These are phyloP conservation scores for Orbilia javanica DNA, from an alignment of 2,329 filamentous ascomycete species.

Conservation along the genomic window DNA sequence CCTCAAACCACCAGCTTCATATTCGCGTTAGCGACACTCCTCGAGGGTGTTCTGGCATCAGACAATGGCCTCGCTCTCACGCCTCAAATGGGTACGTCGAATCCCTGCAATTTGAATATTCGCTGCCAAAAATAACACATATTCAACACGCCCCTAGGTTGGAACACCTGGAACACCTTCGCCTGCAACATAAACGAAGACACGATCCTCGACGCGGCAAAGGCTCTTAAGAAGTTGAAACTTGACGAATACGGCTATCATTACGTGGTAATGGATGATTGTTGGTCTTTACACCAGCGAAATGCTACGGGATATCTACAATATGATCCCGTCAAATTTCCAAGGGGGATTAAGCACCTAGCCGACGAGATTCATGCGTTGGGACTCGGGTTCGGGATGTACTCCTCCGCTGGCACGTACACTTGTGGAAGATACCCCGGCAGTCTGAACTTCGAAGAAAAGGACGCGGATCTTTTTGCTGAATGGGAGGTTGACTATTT, in stretches of 20 bases:
- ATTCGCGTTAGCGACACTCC: slow-evolving; percentile 15
- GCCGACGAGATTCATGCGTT: slow-evolving; percentile 71
- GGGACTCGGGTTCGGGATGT: slow-evolving; percentile 75
- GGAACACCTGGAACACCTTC: slow-evolving; percentile 71
- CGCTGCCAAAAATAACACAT: slow-evolving; percentile 43
- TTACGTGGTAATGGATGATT: slow-evolving; percentile 74
- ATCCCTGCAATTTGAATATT: neutral
- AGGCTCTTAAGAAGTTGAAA: slow-evolving; percentile 68
- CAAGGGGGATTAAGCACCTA: slow-evolving; percentile 71
- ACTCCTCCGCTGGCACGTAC: slow-evolving; percentile 70
- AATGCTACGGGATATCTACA: slow-evolving; percentile 66
- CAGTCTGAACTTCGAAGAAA: slow-evolving; percentile 71
- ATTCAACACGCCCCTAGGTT: slow-evolving; percentile 63
- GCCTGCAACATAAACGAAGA: slow-evolving; percentile 69
- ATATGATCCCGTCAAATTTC: slow-evolving; percentile 70
- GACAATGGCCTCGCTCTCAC: slow-evolving; percentile 57
- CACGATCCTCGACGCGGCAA: slow-evolving; percentile 68
- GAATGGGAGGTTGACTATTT: slow-evolving; percentile 70
- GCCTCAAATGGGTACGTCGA: slow-evolving; percentile 59
- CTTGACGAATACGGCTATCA: slow-evolving; percentile 71
- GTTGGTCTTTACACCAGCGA: slow-evolving; percentile 69
- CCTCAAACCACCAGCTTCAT: neutral
- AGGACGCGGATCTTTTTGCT: slow-evolving; percentile 70
- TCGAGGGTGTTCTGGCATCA: slow-evolving; percentile 9
- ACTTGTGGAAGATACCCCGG: slow-evolving; percentile 73